Evolutionary conservation across 148 eudicot genomes (phyloP).

Genomic region (Amaranthus palmeri): DNA sequence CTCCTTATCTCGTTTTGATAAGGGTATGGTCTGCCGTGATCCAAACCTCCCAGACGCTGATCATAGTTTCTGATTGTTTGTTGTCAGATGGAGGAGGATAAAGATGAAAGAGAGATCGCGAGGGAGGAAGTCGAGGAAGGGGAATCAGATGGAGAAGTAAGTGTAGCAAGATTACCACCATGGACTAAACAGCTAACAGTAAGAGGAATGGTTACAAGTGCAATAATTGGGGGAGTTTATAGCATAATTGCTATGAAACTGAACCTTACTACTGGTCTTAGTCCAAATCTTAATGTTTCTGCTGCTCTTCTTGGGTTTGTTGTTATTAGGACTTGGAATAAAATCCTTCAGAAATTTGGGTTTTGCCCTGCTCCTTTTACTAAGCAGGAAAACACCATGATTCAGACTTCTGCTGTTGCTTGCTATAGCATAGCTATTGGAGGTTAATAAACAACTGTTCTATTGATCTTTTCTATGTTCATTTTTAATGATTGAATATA

Average conservation of each 20-base stretch:
- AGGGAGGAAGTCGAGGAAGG: constrained; percentile 20
- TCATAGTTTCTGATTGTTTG: too few relatives aligned
- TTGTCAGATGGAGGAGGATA: constrained; percentile 14
- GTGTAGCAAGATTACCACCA: constrained; percentile 36
- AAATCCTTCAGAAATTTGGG: constrained; percentile 40
- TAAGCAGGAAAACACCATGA: constrained; percentile 82
- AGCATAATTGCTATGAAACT: constrained; percentile 78
- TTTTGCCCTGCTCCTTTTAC: constrained; percentile 60
- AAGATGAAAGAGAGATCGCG: constrained; percentile 25
- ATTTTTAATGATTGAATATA: too few relatives aligned
- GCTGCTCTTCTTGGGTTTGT: constrained; percentile 80
- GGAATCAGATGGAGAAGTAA: constrained; percentile 6
- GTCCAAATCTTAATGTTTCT: constrained; percentile 68
- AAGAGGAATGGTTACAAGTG: constrained; percentile 56
- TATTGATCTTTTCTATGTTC: too few relatives aligned
- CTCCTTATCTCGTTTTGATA: too few relatives aligned
- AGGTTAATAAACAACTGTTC: constrained; percentile 31
- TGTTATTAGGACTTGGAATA: constrained; percentile 53
- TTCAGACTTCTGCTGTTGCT: constrained; percentile 82
- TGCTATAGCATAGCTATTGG: constrained; percentile 76
- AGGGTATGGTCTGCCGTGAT: too few relatives aligned
- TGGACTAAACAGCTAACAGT: constrained; percentile 73
- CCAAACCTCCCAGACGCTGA: too few relatives aligned
- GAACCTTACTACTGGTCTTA: constrained; percentile 70
- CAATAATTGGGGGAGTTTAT: constrained; percentile 46